Evolutionary conservation across 164 flowering plant genomes (phyloP).

Genomic region (Chimonanthus salicifolius): DNA sequence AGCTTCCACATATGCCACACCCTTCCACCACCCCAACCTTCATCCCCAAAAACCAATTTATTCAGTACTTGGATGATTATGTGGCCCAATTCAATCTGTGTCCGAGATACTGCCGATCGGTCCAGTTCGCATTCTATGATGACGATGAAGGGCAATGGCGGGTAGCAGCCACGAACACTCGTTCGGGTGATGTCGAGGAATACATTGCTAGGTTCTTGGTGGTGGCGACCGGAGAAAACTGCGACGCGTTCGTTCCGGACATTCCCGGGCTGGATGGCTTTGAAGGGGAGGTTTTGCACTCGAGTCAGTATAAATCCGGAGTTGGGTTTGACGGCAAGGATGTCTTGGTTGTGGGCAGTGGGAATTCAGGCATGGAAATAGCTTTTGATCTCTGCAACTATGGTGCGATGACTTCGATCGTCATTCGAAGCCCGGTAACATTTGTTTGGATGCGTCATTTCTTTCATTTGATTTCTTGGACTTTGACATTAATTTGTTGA

Average conservation of each 20-base stretch:
- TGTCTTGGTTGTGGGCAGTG: slow-evolving; percentile 69
- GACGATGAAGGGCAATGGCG: slow-evolving; percentile 3
- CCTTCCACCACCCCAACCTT: slow-evolving; percentile 17
- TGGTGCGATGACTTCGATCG: slow-evolving; percentile 44
- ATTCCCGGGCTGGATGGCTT: slow-evolving; percentile 37
- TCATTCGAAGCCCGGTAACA: not conserved
- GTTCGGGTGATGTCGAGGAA: slow-evolving; percentile 23
- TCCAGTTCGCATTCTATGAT: slow-evolving; percentile 7
- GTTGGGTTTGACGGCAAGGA: slow-evolving; percentile 20
- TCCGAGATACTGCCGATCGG: slow-evolving; percentile 22
- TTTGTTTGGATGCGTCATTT: too few species aligned
- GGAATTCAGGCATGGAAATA: slow-evolving; percentile 80
- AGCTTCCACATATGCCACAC: slow-evolving; percentile 27
- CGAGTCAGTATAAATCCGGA: slow-evolving; percentile 41
- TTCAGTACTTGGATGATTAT: slow-evolving; percentile 30
- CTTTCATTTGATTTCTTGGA: too few species aligned
- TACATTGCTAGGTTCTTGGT: slow-evolving; percentile 35
- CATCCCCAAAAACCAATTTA: slow-evolving; percentile 21
- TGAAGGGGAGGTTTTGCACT: slow-evolving; percentile 37
- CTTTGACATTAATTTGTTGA: too few species aligned
- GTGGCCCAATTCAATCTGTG: slow-evolving; percentile 16
- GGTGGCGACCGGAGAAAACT: slow-evolving; percentile 57
- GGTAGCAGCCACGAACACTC: not conserved
- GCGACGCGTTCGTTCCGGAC: slow-evolving; percentile 32
- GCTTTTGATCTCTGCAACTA: slow-evolving; percentile 37